Percentiles rank a stretch among this genome's conserved stretches.
These are phyloP conservation scores for Neoscytalidium dimidiatum DNA, from an alignment of 2,329 filamentous ascomycete species.

Conservation along the genomic window DNA sequence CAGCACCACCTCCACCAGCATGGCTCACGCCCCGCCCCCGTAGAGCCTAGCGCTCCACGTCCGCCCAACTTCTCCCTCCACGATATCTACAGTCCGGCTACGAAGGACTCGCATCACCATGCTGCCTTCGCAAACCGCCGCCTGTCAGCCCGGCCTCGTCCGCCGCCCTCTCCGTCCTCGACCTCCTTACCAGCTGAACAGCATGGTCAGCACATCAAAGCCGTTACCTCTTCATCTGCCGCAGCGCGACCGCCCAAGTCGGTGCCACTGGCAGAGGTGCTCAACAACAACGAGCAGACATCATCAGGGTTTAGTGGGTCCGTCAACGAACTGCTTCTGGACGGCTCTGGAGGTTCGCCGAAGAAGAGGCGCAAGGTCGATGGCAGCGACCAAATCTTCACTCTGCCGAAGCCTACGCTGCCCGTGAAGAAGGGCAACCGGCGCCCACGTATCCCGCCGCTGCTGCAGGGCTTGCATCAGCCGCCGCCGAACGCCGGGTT, in stretches of 20 bases:
- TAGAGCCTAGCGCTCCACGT: constrained; percentile 20
- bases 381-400: neutral
- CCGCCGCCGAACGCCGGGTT: constrained; percentile 63
- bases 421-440: constrained; percentile 31
- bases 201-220: neutral
- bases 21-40: constrained; percentile 18
- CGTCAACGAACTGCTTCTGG: constrained; percentile 17
- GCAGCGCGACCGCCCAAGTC: constrained; percentile 24
- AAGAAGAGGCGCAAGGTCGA: constrained; percentile 3
- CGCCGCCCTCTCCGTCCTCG: neutral
- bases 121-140: neutral
- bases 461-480: constrained; percentile 63
- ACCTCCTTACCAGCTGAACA: constrained; percentile 1
- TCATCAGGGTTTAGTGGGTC: constrained; percentile 13
- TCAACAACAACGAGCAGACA: constrained; percentile 26
- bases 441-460: constrained; percentile 46
- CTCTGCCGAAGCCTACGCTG: constrained; percentile 34
- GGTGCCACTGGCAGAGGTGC: constrained; percentile 37
- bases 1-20: constrained; percentile 12
- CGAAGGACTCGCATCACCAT: constrained; percentile 19
- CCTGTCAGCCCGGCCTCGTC: constrained; percentile 1
- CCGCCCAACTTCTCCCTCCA: constrained; percentile 9
- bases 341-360: constrained; percentile 5
- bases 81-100: constrained; percentile 9
- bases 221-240: neutral